Conservation (phyloP, 306 rosid species). For the Malus sieversii region DNA sequence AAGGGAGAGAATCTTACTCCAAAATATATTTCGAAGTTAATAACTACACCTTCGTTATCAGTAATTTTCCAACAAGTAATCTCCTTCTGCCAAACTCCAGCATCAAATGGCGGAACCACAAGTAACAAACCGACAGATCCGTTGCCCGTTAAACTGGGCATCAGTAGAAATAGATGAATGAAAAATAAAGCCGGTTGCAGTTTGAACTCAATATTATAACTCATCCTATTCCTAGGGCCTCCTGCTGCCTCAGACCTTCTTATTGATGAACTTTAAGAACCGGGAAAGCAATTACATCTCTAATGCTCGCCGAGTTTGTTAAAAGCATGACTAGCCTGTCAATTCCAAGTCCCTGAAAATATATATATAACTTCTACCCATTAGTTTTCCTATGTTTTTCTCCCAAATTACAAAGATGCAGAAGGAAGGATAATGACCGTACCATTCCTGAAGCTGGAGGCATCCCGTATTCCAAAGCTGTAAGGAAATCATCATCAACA, state of each 20-base stretch:
- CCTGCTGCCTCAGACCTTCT: not conserved
- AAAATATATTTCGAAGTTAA: too few species aligned
- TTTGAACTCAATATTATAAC: not conserved
- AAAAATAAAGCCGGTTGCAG: not conserved
- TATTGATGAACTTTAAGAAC: slow-evolving; percentile 71
- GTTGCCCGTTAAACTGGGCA: not conserved
- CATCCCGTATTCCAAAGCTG: slow-evolving; percentile 98
- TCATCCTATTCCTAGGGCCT: not conserved
- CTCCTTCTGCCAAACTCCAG: not conserved
- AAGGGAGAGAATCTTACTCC: too few species aligned
- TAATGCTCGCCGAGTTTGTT: slow-evolving; percentile 82
- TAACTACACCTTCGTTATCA: not conserved
- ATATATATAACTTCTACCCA: not conserved
- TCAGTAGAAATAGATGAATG: not conserved
- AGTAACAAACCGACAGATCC: not conserved
- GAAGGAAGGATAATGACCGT: slow-evolving; percentile 19
- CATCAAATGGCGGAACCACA: not conserved
- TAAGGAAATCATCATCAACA: slow-evolving; percentile 86
- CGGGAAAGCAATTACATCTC: slow-evolving; percentile 97
- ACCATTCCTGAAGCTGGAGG: slow-evolving; percentile 99
- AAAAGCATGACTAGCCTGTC: slow-evolving; percentile 94
- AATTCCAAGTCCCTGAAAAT: slow-evolving; percentile 88
- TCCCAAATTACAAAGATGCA: not conserved
- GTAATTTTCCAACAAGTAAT: not conserved
- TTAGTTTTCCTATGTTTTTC: not conserved